A percentile compares a stretch with the other conserved stretches of the same genome.
phyloP scores from a whole-genome alignment of 2,329 filamentous ascomycete genomes.

The Aureobasidium subglaciale region DNA sequence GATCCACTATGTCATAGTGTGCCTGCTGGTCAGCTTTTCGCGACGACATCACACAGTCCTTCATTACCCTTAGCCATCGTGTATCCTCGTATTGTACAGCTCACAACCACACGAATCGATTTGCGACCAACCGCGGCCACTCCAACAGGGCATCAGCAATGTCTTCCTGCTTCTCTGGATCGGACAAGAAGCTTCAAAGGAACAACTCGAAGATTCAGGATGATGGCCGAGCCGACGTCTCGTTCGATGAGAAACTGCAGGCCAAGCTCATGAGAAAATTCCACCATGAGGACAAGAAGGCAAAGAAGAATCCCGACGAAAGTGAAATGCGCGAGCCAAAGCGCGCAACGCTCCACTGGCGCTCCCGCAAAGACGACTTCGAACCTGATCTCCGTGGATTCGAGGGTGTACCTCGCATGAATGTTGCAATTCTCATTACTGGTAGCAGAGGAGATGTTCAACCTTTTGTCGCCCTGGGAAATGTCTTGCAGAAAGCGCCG shows the following conservation, averaged over 20 bases:
- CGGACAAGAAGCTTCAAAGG: neutral
- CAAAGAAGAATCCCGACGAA: neutral
- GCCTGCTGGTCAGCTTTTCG: conserved; percentile 4
- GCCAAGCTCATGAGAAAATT: neutral
- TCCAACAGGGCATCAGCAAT: neutral
- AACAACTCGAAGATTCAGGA: conserved; percentile 1
- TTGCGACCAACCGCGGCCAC: too few species aligned
- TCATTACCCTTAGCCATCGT: neutral
- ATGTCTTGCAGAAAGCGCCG: conserved; percentile 41
- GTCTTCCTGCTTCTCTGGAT: conserved; percentile 2
- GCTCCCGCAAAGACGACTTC: neutral
- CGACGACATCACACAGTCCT: neutral
- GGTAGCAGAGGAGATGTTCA: conserved; percentile 45
- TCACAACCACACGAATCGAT: neutral
- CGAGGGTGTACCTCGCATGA: conserved; percentile 31
- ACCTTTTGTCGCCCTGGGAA: conserved; percentile 44
- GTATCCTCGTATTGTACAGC: neutral
- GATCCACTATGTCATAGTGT: conserved; percentile 6
- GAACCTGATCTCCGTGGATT: neutral
- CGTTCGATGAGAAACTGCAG: neutral
- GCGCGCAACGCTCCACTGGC: neutral
- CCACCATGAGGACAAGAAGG: neutral
- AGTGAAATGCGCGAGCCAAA: neutral
- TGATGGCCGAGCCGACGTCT: conserved; percentile 3
- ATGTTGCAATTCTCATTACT: conserved; percentile 44